Evolutionary conservation across 2,329 filamentous ascomycete species (phyloP).

Genomic region (Microsporum canis): DNA sequence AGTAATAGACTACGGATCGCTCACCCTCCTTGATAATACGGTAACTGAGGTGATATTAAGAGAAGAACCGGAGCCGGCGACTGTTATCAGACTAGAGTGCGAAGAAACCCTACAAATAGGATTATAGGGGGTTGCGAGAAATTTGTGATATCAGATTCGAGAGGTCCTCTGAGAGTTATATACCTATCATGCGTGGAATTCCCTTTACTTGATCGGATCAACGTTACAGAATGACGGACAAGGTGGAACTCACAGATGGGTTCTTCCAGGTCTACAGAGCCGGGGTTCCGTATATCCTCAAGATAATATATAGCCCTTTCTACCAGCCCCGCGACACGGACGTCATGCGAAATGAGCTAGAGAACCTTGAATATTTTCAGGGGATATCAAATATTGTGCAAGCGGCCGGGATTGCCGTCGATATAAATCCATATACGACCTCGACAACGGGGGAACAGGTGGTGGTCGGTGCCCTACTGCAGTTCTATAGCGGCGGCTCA

Average conservation of each 20-base stretch:
- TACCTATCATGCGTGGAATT: conserved; percentile 8
- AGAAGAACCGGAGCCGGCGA: background rate
- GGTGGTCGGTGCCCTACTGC: conserved; percentile 14
- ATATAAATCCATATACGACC: conserved; percentile 5
- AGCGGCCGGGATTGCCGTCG: conserved; percentile 13
- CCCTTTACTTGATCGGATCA: conserved; percentile 10
- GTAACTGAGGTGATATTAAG: background rate
- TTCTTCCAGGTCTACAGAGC: conserved; percentile 3
- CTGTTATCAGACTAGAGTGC: background rate
- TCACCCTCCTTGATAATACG: conserved; percentile 14
- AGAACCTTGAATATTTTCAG: conserved; percentile 12
- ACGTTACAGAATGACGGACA: conserved; percentile 6
- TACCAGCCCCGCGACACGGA: conserved; percentile 12
- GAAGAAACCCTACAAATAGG: background rate
- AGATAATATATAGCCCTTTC: conserved; percentile 14
- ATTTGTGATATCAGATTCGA: background rate
- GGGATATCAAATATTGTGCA: conserved; percentile 14
- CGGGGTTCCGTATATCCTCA: conserved; percentile 5
- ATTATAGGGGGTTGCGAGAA: background rate
- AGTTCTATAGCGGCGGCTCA: conserved; percentile 15
- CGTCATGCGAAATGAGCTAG: conserved; percentile 14
- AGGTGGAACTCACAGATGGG: conserved; percentile 3
- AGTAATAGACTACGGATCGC: conserved; percentile 11
- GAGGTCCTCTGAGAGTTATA: conserved; percentile 2
- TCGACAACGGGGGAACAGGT: conserved; percentile 6